A percentile compares a stretch with the other conserved stretches of the same genome.
These are phyloP conservation scores for Physcomitrium patens DNA, from an alignment of 225 moss, liverwort and hornwort genomes.

Conservation along the genomic window DNA sequence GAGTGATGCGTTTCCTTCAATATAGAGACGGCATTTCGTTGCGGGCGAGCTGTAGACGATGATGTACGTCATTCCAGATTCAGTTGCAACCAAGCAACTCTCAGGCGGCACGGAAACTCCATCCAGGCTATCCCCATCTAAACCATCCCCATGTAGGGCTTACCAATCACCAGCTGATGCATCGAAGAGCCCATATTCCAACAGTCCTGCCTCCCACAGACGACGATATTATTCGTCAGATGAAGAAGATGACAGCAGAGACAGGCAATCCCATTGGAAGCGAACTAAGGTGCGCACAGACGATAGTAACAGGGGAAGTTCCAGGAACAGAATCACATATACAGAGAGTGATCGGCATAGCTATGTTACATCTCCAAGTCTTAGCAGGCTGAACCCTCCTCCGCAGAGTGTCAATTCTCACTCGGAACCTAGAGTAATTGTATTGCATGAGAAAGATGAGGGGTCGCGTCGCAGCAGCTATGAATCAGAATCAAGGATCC, in stretches of 20 bases:
- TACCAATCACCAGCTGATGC: slow-evolving; percentile 22
- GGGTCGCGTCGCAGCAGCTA: slow-evolving; percentile 26
- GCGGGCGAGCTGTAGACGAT: slow-evolving; percentile 29
- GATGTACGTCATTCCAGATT: slow-evolving; percentile 43
- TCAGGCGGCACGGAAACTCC: slow-evolving; percentile 19
- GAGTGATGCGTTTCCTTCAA: slow-evolving; percentile 25
- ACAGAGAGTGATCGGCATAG: slow-evolving; percentile 28
- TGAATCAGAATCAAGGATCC: slow-evolving; percentile 16
- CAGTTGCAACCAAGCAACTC: slow-evolving; percentile 33
- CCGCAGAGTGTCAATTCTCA: slow-evolving; percentile 29
- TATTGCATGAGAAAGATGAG: slow-evolving; percentile 27
- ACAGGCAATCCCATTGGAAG: slow-evolving; percentile 65
- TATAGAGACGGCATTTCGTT: slow-evolving; percentile 13
- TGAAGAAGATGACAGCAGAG: slow-evolving; percentile 55
- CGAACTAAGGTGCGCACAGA: slow-evolving; percentile 52
- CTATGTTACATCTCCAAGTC: slow-evolving; percentile 14
- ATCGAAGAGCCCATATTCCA: not conserved
- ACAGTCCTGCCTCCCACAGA: slow-evolving; percentile 25
- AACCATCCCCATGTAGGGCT: slow-evolving; percentile 21
- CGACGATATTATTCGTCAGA: slow-evolving; percentile 39
- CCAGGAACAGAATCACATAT: slow-evolving; percentile 33
- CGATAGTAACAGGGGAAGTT: slow-evolving; percentile 22
- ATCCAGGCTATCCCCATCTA: not conserved
- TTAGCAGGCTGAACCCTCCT: slow-evolving; percentile 33
- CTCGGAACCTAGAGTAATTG: slow-evolving; percentile 36